These are phyloP conservation scores for Nicotiana benthamiana DNA, from an alignment of 257 asterid genomes.

Conservation along the genomic window DNA sequence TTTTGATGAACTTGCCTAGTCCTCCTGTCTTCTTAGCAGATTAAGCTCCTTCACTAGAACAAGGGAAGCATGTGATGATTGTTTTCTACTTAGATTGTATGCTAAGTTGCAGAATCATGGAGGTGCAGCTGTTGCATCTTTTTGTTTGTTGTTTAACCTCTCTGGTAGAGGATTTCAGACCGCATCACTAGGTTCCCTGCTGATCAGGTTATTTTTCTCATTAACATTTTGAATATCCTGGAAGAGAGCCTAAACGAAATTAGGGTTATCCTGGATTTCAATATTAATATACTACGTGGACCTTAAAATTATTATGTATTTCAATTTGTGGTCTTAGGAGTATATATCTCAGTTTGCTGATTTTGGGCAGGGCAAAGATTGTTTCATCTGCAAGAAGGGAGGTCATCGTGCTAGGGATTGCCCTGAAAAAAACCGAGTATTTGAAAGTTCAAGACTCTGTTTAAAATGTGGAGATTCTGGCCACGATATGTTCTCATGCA, in stretches of 20 bases:
- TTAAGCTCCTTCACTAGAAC: not conserved
- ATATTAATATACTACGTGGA: not conserved
- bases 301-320: not conserved
- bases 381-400: slow-evolving; percentile 75
- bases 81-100: not conserved
- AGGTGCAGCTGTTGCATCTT: not conserved
- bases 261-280: not conserved
- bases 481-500: slow-evolving; percentile 80
- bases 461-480: slow-evolving; percentile 82
- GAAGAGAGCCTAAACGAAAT: not conserved
- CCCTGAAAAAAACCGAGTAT: slow-evolving; percentile 40
- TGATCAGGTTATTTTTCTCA: not conserved
- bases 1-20: not conserved
- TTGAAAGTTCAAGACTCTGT: slow-evolving; percentile 48
- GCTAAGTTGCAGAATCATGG: not conserved
- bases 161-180: not conserved
- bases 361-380: slow-evolving; percentile 58
- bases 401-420: slow-evolving; percentile 97
- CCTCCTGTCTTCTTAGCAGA: not conserved
- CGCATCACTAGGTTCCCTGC: not conserved
- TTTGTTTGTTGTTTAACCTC: not conserved
- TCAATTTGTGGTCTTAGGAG: not conserved
- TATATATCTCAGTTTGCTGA: slow-evolving; percentile 2
- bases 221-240: not conserved
- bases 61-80: not conserved